phyloP scores from a whole-genome alignment of 164 flowering plant species.

The Hamamelis virginiana region DNA sequence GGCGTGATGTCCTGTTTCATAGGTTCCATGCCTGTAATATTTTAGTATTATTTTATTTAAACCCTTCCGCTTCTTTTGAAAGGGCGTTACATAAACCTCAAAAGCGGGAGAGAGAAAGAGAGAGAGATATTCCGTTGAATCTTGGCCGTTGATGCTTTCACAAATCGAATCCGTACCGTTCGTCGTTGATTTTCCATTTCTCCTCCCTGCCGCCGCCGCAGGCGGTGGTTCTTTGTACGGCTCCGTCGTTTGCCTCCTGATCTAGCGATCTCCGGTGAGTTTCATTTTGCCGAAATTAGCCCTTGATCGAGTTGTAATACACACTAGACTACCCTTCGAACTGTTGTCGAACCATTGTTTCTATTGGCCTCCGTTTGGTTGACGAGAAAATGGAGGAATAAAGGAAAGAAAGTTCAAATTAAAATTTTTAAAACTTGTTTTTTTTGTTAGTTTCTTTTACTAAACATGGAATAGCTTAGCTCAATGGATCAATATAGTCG shows the following conservation, averaged over 20 bases:
- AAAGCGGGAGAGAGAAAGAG: slow-evolving; percentile 1
- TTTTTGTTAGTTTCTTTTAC: no score
- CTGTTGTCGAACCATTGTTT: no score
- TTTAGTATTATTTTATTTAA: no score
- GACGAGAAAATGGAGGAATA: no score
- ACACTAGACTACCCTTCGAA: no score
- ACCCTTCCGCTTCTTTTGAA: neutral
- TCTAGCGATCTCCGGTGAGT: slow-evolving; percentile 6
- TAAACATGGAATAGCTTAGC: no score
- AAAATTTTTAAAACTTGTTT: no score
- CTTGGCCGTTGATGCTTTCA: slow-evolving; percentile 9
- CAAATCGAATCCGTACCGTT: neutral
- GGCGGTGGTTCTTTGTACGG: slow-evolving; percentile 8
- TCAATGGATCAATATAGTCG: no score
- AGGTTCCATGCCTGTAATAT: neutral
- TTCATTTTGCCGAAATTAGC: no score
- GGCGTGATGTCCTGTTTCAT: neutral
- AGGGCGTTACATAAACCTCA: neutral
- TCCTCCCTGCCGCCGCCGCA: neutral
- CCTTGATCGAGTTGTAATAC: no score
- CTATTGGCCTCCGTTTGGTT: no score
- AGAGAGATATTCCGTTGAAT: neutral
- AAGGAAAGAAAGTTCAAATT: no score
- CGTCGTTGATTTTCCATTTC: neutral
- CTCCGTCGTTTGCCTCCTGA: slow-evolving; percentile 10